These are phyloP conservation scores for Phylloporus sp. DNA, from an alignment of 1,284 basidiomycete genomes.

Conservation along the genomic window DNA sequence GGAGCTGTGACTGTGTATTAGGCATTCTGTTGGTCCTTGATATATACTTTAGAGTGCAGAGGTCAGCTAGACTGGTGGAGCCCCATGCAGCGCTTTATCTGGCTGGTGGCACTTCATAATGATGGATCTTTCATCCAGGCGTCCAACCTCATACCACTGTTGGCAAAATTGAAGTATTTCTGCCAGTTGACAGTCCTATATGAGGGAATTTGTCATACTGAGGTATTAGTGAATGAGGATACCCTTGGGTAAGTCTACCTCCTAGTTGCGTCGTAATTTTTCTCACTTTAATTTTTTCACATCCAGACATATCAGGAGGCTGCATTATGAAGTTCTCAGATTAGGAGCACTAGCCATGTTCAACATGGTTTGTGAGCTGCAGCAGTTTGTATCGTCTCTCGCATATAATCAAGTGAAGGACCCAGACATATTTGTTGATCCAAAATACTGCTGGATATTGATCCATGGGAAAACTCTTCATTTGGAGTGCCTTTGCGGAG, in stretches of 20 bases:
- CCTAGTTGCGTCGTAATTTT: not conserved
- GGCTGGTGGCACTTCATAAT: slow-evolving; percentile 4
- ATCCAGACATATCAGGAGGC: not conserved
- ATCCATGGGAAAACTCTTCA: not conserved
- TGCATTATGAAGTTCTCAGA: not conserved
- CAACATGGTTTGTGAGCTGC: slow-evolving; percentile 9
- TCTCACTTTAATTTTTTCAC: not conserved
- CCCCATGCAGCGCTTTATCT: slow-evolving; percentile 5
- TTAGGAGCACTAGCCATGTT: not conserved
- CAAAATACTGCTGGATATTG: not conserved
- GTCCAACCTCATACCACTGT: not conserved
- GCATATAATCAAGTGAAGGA: not conserved
- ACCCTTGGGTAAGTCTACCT: not conserved
- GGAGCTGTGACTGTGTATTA: slow-evolving; percentile 8
- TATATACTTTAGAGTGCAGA: not conserved
- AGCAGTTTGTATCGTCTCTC: not conserved
- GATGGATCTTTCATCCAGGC: slow-evolving; percentile 14
- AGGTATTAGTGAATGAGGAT: not conserved
- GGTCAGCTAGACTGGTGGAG: not conserved
- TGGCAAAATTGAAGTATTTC: slow-evolving; percentile 19
- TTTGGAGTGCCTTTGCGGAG: not conserved
- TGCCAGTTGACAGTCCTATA: not conserved
- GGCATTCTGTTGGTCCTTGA: slow-evolving; percentile 10
- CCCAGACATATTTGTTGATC: slow-evolving; percentile 3
- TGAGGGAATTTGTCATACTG: not conserved